Percentiles rank a stretch among this genome's conserved stretches.
phyloP scores from a whole-genome alignment of 2,329 filamentous ascomycete species.

The Ophiostoma ips region DNA sequence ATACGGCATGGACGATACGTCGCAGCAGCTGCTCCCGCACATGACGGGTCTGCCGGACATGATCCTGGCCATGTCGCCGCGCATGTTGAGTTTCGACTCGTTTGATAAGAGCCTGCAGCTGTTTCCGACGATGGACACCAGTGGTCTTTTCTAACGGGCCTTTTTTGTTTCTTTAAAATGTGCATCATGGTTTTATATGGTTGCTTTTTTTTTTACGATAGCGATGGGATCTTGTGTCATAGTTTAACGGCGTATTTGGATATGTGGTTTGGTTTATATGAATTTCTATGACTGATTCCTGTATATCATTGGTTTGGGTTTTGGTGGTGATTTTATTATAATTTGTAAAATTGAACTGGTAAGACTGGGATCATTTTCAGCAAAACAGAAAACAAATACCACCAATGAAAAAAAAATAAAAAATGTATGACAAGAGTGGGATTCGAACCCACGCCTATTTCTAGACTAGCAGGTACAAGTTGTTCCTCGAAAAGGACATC shows the following conservation, averaged over 20 bases:
- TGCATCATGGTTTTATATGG: too few species aligned
- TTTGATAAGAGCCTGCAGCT: conserved; percentile 14
- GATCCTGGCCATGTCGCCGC: conserved; percentile 13
- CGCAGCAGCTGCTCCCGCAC: conserved; percentile 6
- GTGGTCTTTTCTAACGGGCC: neutral
- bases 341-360: too few species aligned
- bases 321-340: too few species aligned
- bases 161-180: neutral
- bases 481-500: neutral
- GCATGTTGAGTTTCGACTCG: conserved; percentile 15
- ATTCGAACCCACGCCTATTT: conserved; percentile 4
- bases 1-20: conserved; percentile 4
- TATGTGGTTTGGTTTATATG: too few species aligned
- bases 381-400: neutral
- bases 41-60: conserved; percentile 12
- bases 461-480: conserved; percentile 1
- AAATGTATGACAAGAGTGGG: neutral
- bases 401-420: neutral
- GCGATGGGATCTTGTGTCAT: neutral
- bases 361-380: too few species aligned
- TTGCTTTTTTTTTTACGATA: too few species aligned
- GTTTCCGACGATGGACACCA: conserved; percentile 16
- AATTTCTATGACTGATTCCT: too few species aligned
- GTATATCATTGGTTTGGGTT: too few species aligned
- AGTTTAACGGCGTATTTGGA: too few species aligned